Evolutionary conservation across 1,139 yeast species (phyloP), one percentile per base, ranked within the genome.

Genomic region (Oligophagozyma castellii): DNA sequence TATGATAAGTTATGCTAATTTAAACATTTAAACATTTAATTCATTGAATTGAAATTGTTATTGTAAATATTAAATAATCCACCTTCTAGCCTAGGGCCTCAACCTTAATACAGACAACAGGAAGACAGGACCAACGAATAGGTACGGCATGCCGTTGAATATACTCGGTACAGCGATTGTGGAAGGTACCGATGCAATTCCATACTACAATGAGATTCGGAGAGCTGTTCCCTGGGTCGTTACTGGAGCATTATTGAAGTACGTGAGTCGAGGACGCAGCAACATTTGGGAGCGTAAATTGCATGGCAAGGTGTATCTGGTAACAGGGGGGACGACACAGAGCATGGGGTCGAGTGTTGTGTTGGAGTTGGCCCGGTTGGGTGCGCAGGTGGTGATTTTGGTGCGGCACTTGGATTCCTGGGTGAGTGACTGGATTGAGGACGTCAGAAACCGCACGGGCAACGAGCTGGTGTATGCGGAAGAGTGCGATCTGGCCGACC

Each of bases 251-350:
- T 63, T 65, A 1, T 33, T 70, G 29, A 86, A 86, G 50, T 70
- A 70, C 49, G 81, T 78, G 56, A 74, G 77, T 44, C 67, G 75
- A 22, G 96, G 96, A 3, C 55, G 81, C 2, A 43, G 65, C 14
- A 89, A 84, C 53, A 78, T 84, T 0, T 84, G 95, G 93, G 93
- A 81, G 39, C 64, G 95, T 35, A 86, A 84, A 38, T 58, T 89
- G 54, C 95, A 89, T 48, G 95, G 98, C 2, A 73, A 77, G 43
- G 96, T 89, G 7, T 80, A 71, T 42, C 61, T 89, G 28, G 61
- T 76, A 7, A 76, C 86, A 0, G 94, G 98, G 5, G 98, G 93
- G 1, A 89, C 98, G 0, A 67, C 92, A 2, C 55, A 50, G 34
- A 96, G 98, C 0, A 53, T 83, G 34, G 98, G 98, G 0, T 79